Conservation (phyloP, 495 filamentous ascomycete species). For the Penicillium tannophilum region DNA sequence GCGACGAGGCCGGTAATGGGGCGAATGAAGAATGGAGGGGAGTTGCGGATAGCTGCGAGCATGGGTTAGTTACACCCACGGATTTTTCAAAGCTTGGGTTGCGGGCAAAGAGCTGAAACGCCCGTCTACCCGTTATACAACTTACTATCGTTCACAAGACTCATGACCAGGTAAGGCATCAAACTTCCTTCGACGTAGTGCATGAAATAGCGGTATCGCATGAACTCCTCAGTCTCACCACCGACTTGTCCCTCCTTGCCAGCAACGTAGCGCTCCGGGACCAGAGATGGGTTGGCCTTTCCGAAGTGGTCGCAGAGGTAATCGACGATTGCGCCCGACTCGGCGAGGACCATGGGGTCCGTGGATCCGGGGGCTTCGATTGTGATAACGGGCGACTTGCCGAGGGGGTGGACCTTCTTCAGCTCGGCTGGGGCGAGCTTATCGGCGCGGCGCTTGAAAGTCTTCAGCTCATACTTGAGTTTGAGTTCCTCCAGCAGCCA, state of each 20-base stretch:
- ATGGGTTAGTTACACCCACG: not conserved
- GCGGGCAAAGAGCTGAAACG: not conserved
- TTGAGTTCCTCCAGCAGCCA: constrained; percentile 88
- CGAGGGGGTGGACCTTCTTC: constrained; percentile 78
- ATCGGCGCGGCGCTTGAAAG: constrained; percentile 64
- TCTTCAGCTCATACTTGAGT: constrained; percentile 75
- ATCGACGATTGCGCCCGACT: constrained; percentile 77
- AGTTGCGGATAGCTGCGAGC: constrained; percentile 58
- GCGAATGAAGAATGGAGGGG: constrained; percentile 82
- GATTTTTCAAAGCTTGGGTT: not conserved
- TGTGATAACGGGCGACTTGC: constrained; percentile 77
- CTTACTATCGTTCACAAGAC: constrained; percentile 60
- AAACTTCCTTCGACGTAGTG: constrained; percentile 82
- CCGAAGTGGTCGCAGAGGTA: constrained; percentile 78
- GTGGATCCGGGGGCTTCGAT: constrained; percentile 49
- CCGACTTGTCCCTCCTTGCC: constrained; percentile 55
- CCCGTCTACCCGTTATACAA: not conserved
- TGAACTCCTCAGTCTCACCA: constrained; percentile 74
- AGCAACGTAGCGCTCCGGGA: constrained; percentile 63
- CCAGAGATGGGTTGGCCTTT: constrained; percentile 45
- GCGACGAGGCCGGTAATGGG: constrained; percentile 70
- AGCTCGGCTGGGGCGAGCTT: constrained; percentile 70
- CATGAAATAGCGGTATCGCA: constrained; percentile 75
- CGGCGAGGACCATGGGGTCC: constrained; percentile 70
- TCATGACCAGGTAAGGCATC: constrained; percentile 68